A percentile compares a stretch with the other conserved stretches of the same genome.
These are phyloP conservation scores for Yamadazyma songkhlaensis DNA, from an alignment of 1,139 yeast species.

Conservation along the genomic window DNA sequence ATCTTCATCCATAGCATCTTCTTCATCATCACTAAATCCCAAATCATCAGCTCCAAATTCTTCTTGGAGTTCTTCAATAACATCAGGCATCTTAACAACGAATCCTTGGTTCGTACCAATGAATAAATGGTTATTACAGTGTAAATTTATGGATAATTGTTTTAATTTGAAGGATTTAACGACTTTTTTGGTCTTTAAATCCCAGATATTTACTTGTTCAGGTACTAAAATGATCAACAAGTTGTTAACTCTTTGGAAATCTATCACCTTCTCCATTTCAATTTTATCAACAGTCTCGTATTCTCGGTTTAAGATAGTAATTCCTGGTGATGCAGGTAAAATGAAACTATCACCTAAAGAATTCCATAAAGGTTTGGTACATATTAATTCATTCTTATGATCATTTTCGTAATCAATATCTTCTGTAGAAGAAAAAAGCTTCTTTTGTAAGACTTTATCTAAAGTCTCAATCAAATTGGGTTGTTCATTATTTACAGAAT, in stretches of 20 bases:
- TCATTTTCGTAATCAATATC: conserved; percentile 34
- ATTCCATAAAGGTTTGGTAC: conserved; percentile 36
- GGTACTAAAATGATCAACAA: conserved; percentile 15
- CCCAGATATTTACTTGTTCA: conserved; percentile 10
- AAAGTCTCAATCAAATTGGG: conserved; percentile 41
- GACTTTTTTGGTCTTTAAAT: conserved; percentile 5
- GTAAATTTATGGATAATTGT: conserved; percentile 4
- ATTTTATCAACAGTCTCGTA: conserved; percentile 18
- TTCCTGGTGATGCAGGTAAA: conserved; percentile 23
- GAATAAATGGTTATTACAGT: conserved; percentile 20
- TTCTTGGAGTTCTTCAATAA: conserved; percentile 18
- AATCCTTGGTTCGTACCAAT: conserved; percentile 60
- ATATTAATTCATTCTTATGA: conserved; percentile 37
- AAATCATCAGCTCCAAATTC: conserved; percentile 13
- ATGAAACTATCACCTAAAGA: conserved; percentile 60
- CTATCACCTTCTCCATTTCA: conserved; percentile 11
- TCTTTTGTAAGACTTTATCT: conserved; percentile 34
- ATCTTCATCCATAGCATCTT: conserved; percentile 23
- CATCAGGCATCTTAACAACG: conserved; percentile 33
- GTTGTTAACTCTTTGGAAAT: conserved; percentile 9
- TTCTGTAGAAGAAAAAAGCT: conserved; percentile 35
- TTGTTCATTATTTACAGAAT: conserved; percentile 50
- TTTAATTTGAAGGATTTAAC: conserved; percentile 14
- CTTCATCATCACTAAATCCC: conserved; percentile 22
- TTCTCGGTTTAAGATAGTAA: conserved; percentile 36